phyloP scores from a whole-genome alignment of 164 flowering plant genomes.

The Santalum album region DNA sequence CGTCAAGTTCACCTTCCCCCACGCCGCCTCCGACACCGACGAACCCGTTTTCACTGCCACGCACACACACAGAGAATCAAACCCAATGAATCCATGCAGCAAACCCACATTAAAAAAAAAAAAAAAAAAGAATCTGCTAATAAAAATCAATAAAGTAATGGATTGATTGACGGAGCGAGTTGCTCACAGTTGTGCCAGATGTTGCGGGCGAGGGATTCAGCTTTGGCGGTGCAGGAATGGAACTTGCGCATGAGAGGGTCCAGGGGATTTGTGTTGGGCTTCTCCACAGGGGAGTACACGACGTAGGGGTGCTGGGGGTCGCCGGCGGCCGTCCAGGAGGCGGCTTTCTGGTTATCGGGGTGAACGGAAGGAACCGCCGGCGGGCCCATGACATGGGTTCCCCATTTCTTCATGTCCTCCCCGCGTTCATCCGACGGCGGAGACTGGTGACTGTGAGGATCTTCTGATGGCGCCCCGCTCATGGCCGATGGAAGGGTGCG shows the following conservation, averaged over 20 bases:
- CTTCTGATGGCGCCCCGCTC: no score
- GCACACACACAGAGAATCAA: not conserved
- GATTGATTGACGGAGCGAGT: no score
- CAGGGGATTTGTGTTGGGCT: conserved; percentile 26
- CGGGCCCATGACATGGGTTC: conserved; percentile 62
- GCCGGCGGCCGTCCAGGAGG: conserved; percentile 40
- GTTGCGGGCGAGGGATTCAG: conserved; percentile 49
- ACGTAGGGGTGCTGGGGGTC: conserved; percentile 29
- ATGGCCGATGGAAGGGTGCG: no score
- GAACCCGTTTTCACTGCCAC: conserved; percentile 48
- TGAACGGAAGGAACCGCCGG: conserved; percentile 57
- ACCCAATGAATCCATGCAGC: not conserved
- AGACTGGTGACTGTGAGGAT: no score
- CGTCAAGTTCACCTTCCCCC: conserved; percentile 51
- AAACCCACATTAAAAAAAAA: not conserved
- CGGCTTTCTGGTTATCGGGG: conserved; percentile 67
- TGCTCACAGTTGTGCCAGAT: conserved; percentile 60
- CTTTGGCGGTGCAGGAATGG: conserved; percentile 33
- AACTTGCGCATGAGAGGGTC: conserved; percentile 30
- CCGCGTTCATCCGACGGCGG: not conserved
- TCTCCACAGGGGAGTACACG: conserved; percentile 23
- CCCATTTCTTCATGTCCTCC: conserved; percentile 45
- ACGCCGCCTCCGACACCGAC: conserved; percentile 44
- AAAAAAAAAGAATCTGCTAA: no score
- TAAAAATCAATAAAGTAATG: not conserved